Conservation (phyloP, 306 rosid species). For the Elaeagnus macrophylla region DNA sequence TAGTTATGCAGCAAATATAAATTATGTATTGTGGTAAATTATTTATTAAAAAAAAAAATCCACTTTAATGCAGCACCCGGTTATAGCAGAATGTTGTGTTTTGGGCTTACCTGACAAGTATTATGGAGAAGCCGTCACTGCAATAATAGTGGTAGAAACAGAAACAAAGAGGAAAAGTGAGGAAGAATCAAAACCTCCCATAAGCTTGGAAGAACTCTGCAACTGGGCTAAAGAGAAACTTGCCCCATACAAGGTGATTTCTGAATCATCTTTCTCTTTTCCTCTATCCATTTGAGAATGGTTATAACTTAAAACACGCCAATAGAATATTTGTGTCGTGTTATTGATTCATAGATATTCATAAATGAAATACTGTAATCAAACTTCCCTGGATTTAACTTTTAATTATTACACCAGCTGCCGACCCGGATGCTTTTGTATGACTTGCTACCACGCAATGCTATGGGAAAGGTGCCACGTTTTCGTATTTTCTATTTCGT, state of each 20-base stretch:
- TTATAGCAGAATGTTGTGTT: slow-evolving; percentile 75
- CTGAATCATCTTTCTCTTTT: slow-evolving; percentile 3
- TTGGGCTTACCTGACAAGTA: slow-evolving; percentile 77
- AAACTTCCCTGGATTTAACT: no score
- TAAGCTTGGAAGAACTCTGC: slow-evolving; percentile 59
- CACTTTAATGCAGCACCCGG: slow-evolving; percentile 54
- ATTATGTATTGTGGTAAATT: slow-evolving; percentile 1
- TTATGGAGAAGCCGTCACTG: slow-evolving; percentile 77
- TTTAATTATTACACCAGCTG: slow-evolving; percentile 38
- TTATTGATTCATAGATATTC: background rate
- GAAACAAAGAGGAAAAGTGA: slow-evolving; percentile 35
- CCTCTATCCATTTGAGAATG: background rate
- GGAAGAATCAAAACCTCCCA: slow-evolving; percentile 41
- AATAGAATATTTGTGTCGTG: no score
- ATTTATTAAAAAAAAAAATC: slow-evolving; percentile 8
- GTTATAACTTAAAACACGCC: no score
- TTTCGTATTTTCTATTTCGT: no score
- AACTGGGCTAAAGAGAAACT: slow-evolving; percentile 73
- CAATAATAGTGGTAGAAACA: slow-evolving; percentile 50
- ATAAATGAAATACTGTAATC: no score
- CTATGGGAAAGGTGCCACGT: slow-evolving; percentile 99
- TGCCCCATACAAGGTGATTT: slow-evolving; percentile 92
- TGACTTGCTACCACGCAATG: slow-evolving; percentile 82
- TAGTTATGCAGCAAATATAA: slow-evolving; percentile 15
- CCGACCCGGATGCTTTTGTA: slow-evolving; percentile 58